A percentile compares a stretch with the other conserved stretches of the same genome.
These are phyloP conservation scores for Meyerozyma athensensis DNA, from an alignment of 1,139 yeast genomes.

Conservation along the genomic window DNA sequence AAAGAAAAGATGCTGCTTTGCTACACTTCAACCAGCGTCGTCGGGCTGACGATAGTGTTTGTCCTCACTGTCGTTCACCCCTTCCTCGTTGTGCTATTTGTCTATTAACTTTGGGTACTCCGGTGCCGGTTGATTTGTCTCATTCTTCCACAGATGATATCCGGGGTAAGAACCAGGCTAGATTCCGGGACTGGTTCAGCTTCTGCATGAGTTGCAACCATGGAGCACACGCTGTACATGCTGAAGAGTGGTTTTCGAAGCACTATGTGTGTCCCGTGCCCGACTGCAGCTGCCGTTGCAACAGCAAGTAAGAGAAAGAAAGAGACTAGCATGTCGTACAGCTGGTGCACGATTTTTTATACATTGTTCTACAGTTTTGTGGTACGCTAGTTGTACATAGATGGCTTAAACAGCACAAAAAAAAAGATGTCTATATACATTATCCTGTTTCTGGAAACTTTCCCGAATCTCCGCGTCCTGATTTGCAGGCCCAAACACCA, in stretches of 20 bases:
- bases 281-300: conserved; percentile 82
- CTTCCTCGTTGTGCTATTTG: conserved; percentile 91
- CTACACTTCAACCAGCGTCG: conserved; percentile 34
- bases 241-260: conserved; percentile 90
- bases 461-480: no score
- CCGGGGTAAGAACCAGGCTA: conserved; percentile 15
- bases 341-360: no score
- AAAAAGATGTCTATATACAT: no score
- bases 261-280: conserved; percentile 93
- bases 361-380: no score
- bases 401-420: no score
- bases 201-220: conserved; percentile 89
- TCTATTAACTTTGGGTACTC: conserved; percentile 72
- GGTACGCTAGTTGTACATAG: no score
- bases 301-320: conserved; percentile 41
- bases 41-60: conserved; percentile 36
- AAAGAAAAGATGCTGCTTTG: conserved; percentile 21
- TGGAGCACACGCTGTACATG: conserved; percentile 93
- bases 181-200: conserved; percentile 73
- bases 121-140: conserved; percentile 41
- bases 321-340: no score
- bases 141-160: conserved; percentile 15
- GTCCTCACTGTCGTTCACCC: conserved; percentile 88
- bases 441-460: no score
- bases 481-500: conserved; percentile 3